Percentiles rank a stretch among this genome's conserved stretches.
Evolutionary conservation across 371 early-diverging fungal species (phyloP).

Genomic region (Mortierella sp.): DNA sequence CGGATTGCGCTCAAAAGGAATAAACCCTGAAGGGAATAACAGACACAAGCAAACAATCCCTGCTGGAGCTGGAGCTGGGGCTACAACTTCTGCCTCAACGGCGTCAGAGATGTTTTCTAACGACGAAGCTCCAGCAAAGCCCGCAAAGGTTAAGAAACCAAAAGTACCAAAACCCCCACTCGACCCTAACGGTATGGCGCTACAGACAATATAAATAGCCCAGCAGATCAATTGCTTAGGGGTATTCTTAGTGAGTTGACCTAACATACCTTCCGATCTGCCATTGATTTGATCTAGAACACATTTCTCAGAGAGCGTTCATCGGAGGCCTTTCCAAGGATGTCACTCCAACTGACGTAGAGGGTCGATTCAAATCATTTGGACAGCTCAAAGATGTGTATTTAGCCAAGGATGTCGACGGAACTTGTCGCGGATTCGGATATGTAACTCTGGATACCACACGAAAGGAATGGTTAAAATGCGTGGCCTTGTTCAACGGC

Average conservation of each 20-base stretch:
- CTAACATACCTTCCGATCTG: neutral
- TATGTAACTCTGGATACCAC: constrained; percentile 78
- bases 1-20: neutral
- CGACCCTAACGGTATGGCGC: constrained; percentile 48
- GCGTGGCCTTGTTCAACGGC: constrained; percentile 77
- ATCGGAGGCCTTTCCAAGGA: constrained; percentile 80
- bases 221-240: neutral
- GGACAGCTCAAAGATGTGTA: constrained; percentile 63
- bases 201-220: neutral
- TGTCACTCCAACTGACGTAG: constrained; percentile 68
- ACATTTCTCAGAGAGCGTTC: constrained; percentile 75
- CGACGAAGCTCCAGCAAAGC: constrained; percentile 9
- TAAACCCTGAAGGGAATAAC: neutral
- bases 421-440: constrained; percentile 80
- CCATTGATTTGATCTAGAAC: constrained; percentile 22
- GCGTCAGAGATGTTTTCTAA: constrained; percentile 29
- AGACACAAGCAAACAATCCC: constrained; percentile 3
- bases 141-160: constrained; percentile 45
- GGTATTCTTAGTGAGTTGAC: neutral
- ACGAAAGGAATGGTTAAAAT: constrained; percentile 73
- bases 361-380: constrained; percentile 78
- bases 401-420: constrained; percentile 54
- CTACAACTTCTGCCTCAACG: constrained; percentile 14
- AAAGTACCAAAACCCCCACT: constrained; percentile 43
- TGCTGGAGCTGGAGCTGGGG: neutral